Evolutionary conservation across 768 basidiomycete genomes (phyloP), one percentile per base, ranked within the genome.

Genomic region (Leccinum variicolor): DNA sequence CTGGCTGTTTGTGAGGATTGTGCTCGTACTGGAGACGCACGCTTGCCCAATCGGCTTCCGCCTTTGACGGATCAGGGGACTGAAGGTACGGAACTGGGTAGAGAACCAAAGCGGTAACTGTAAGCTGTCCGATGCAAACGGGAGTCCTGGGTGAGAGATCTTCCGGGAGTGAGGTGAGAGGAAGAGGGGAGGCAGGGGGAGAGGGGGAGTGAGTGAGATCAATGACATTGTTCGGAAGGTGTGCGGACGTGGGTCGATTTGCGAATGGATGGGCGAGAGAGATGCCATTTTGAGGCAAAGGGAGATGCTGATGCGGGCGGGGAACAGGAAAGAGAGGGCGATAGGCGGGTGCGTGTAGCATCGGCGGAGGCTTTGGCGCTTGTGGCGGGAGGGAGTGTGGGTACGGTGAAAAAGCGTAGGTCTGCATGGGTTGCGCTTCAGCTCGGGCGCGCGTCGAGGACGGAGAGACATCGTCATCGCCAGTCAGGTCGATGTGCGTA

Each of bases 71-170:
- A 60, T 80, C 78, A 52, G 77, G 80, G 23, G 75, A 74, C 47
- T 74, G 68, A 34, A 94, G 74, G 69, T 92, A 94, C 28, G 80
- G 67, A 17, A 89, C 82, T 8, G 89, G 92, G 70, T 92, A 91
- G n/a, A 94, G 78, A 33, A 95, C 84, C 26, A 95, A 82, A 14
- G 91, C 92, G 17, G 89, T 91, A 19, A 87, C 86, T n/a, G 79
- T 78, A 34, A 95, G 78, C 57, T 90, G 87, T 1, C 93, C 93
- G 50, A 95, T 93, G 70, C 94, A 95, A 53, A 95, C 85, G 15
- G 91, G 89, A 0, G 89, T 90, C 75, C 87, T 90, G 14, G 87
- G 89, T 6, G 88, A 80, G 17, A 90, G 72, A 47, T 90, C 86
- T 9, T 77, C 75, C 3, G 84, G 81, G 2, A 85, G 73, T 11